These are phyloP conservation scores for Hura crepitans DNA, from an alignment of 441 rosid genomes.

Conservation along the genomic window DNA sequence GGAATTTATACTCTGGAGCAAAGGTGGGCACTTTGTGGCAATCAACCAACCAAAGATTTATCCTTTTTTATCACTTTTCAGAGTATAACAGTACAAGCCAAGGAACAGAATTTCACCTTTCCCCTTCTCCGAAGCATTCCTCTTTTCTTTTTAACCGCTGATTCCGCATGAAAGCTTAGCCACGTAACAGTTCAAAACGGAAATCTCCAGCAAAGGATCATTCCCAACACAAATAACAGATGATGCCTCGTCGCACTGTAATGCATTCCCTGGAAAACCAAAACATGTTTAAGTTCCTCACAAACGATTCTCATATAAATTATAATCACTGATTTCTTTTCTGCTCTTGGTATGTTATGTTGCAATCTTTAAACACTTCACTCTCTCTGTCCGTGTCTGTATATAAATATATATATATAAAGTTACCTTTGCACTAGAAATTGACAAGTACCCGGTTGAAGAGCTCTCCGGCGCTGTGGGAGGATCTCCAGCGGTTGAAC, in stretches of 20 bases:
- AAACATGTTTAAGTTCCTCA: not conserved
- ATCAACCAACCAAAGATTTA: not conserved
- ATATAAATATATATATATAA: no score
- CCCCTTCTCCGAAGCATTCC: conserved; percentile 24
- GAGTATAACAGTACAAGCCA: conserved; percentile 14
- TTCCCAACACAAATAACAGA: conserved; percentile 6
- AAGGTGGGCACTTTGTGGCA: not conserved
- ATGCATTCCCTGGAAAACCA: not conserved
- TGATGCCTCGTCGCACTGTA: not conserved
- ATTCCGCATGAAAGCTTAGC: not conserved
- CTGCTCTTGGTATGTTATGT: no score
- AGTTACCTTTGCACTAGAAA: conserved; percentile 55
- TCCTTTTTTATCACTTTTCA: not conserved
- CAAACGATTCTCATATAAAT: no score
- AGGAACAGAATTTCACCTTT: conserved; percentile 33
- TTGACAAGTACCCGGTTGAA: conserved; percentile 66
- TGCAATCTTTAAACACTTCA: no score
- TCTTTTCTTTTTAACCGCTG: conserved; percentile 20
- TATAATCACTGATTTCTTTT: no score
- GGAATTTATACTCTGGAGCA: conserved; percentile 14
- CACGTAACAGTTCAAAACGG: conserved; percentile 7
- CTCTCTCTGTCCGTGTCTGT: no score
- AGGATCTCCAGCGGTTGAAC: conserved; percentile 19
- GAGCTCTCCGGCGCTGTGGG: conserved; percentile 37
- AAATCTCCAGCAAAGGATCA: conserved; percentile 3